phyloP scores from a whole-genome alignment of 768 basidiomycete genomes.

The Suillus luteus region DNA sequence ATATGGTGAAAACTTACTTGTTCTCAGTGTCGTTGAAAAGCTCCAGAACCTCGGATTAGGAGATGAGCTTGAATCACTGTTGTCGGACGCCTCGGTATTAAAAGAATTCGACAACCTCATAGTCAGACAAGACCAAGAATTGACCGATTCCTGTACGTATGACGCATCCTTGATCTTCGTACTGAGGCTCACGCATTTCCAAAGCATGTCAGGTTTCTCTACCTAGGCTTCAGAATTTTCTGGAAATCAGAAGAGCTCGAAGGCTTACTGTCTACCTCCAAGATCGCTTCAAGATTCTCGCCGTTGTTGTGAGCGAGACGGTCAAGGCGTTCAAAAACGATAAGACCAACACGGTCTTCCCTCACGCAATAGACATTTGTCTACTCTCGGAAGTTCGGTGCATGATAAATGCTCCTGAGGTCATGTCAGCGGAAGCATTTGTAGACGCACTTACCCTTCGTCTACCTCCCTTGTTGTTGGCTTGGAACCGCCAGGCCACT shows the following conservation, averaged over 20 bases:
- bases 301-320: neutral
- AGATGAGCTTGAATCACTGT: neutral
- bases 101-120: neutral
- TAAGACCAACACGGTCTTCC: neutral
- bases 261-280: neutral
- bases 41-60: neutral
- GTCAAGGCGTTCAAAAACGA: neutral
- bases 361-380: neutral
- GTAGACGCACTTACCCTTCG: neutral
- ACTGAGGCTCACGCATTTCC: neutral
- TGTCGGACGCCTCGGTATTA: neutral
- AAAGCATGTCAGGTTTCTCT: conserved; percentile 1
- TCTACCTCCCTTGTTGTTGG: neutral
- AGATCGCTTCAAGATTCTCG: neutral
- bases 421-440: neutral
- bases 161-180: neutral
- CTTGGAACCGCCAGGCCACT: neutral
- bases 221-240: conserved; percentile 1
- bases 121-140: conserved; percentile 1
- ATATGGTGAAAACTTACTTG: neutral
- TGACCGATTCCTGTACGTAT: conserved; percentile 1
- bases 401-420: neutral
- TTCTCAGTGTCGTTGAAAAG: neutral
- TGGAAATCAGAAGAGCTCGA: neutral
- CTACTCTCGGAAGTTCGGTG: neutral